Conservation (phyloP, 306 rosid species). For the Rubus parviflorus region DNA sequence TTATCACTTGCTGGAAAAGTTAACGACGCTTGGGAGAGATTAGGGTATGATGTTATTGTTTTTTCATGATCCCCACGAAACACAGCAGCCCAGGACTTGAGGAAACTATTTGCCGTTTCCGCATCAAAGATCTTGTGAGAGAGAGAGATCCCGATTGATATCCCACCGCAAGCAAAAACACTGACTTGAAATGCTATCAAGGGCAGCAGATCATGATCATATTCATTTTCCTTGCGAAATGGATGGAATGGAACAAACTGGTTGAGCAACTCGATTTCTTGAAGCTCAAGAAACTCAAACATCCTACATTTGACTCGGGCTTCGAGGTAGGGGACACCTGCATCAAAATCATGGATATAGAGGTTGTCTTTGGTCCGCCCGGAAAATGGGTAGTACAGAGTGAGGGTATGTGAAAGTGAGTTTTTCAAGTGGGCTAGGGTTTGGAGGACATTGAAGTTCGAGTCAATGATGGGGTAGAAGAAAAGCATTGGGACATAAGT, state of each 20-base stretch:
- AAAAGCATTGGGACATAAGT: slow-evolving; percentile 13
- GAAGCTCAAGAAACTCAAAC: slow-evolving; percentile 35
- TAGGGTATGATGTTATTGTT: slow-evolving; percentile 9
- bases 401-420: slow-evolving; percentile 43
- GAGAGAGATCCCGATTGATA: slow-evolving; percentile 40
- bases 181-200: slow-evolving; percentile 38
- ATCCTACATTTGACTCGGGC: slow-evolving; percentile 29
- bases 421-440: slow-evolving; percentile 7
- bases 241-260: slow-evolving; percentile 41
- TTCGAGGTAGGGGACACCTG: slow-evolving; percentile 40
- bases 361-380: slow-evolving; percentile 34
- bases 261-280: slow-evolving; percentile 29
- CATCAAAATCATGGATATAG: slow-evolving; percentile 38
- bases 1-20: slow-evolving; percentile 36
- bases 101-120: slow-evolving; percentile 24
- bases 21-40: slow-evolving; percentile 28
- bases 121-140: slow-evolving; percentile 44
- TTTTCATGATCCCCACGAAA: slow-evolving; percentile 21
- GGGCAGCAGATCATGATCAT: slow-evolving; percentile 15
- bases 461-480: slow-evolving; percentile 7
- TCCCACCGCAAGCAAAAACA: slow-evolving; percentile 43
- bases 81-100: slow-evolving; percentile 37
- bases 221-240: slow-evolving; percentile 16
- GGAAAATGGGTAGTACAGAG: slow-evolving; percentile 45
- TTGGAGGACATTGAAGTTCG: background rate